Evolutionary conservation across 768 basidiomycete genomes (phyloP).

Genomic region (Pleurotus citrinopileatus): DNA sequence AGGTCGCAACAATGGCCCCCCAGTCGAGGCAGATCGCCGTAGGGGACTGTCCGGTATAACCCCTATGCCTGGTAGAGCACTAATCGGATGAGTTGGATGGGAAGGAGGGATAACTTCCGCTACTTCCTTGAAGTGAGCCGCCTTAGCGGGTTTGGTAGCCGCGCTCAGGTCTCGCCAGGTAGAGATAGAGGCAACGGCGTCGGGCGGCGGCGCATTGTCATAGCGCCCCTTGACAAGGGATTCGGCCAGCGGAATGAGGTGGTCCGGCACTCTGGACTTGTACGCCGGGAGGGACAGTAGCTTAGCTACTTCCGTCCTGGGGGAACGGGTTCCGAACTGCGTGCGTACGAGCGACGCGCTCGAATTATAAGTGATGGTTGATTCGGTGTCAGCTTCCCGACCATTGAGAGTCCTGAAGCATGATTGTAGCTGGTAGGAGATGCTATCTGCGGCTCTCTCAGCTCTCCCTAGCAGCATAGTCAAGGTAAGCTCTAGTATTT

Average conservation of each 20-base stretch:
- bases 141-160: not conserved
- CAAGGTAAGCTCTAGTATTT: not conserved
- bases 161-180: not conserved
- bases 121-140: not conserved
- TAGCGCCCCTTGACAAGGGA: not conserved
- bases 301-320: slow-evolving; percentile 1
- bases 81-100: not conserved
- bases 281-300: not conserved
- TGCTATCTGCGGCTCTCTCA: not conserved
- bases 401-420: not conserved
- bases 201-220: not conserved
- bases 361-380: not conserved
- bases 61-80: not conserved
- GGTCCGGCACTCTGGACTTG: not conserved
- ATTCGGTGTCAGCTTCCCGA: too few relatives aligned
- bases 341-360: not conserved
- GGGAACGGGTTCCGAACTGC: slow-evolving; percentile 2
- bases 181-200: not conserved
- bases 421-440: not conserved
- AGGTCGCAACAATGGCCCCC: slow-evolving; percentile 6
- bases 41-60: not conserved
- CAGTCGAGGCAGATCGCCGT: not conserved
- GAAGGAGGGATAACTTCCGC: not conserved
- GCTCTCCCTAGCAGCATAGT: not conserved
- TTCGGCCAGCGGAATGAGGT: not conserved